Conservation (phyloP, 2,329 filamentous ascomycete species). For the Fusarium sp. region DNA sequence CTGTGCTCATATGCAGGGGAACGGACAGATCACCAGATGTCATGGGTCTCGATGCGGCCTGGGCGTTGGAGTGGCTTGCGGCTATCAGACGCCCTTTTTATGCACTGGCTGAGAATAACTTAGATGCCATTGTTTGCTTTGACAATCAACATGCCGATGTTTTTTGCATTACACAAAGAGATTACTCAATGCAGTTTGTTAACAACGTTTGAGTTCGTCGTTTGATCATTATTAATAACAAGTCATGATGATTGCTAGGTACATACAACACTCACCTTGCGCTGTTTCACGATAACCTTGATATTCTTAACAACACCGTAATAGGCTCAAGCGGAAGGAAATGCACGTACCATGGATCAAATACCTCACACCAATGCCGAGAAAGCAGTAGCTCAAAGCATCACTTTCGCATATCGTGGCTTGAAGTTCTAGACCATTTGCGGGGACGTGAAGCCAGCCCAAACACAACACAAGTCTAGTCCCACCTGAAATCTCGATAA, state of each 20-base stretch:
- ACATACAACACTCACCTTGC: not conserved
- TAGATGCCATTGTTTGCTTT: constrained; percentile 2
- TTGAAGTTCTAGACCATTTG: constrained; percentile 31
- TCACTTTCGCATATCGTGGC: not conserved
- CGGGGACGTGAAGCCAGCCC: constrained; percentile 9
- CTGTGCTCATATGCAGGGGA: not conserved
- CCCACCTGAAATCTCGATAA: constrained; percentile 3
- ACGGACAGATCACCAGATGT: not conserved
- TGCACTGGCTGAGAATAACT: not conserved
- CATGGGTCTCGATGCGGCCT: constrained; percentile 25
- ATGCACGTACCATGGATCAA: not conserved
- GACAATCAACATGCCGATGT: not conserved
- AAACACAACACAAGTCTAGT: not conserved
- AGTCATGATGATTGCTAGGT: not conserved
- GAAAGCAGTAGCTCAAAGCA: constrained; percentile 4
- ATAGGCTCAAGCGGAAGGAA: not conserved
- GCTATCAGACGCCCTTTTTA: constrained; percentile 11
- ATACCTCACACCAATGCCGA: not conserved
- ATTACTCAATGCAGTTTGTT: not conserved
- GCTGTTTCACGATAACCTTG: not conserved
- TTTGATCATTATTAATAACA: not conserved
- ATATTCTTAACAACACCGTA: not conserved
- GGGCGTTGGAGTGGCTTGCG: constrained; percentile 20
- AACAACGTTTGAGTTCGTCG: accelerated
- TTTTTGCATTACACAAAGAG: not conserved